phyloP scores from a whole-genome alignment of 2,329 filamentous ascomycete genomes.

The Teratosphaeria epicoccoides region DNA sequence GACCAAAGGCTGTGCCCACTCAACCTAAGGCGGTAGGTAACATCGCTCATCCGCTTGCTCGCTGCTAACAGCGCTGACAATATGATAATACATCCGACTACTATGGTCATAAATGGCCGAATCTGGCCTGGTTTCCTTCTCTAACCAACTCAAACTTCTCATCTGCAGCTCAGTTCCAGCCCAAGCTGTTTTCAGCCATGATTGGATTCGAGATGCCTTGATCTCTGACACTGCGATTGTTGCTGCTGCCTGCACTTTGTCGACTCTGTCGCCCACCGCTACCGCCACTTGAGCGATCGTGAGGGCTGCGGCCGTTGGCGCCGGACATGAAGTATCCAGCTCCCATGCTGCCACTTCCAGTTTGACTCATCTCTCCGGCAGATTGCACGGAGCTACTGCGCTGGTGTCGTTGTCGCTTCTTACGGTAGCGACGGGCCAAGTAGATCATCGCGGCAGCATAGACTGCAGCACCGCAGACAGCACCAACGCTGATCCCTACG shows the following conservation, averaged over 20 bases:
- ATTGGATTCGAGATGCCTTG: slow-evolving; percentile 79
- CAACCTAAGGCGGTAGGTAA: background rate
- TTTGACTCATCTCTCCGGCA: slow-evolving; percentile 39
- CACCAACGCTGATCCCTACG: slow-evolving; percentile 62
- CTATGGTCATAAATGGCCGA: background rate
- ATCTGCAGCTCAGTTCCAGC: slow-evolving; percentile 67
- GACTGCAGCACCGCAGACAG: slow-evolving; percentile 67
- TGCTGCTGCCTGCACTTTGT: slow-evolving; percentile 53
- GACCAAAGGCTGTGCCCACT: background rate
- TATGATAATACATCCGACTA: background rate
- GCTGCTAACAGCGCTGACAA: background rate
- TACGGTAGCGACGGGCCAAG: slow-evolving; percentile 80
- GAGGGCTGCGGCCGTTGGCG: slow-evolving; percentile 36
- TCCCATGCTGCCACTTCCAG: slow-evolving; percentile 32
- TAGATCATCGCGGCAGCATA: slow-evolving; percentile 94
- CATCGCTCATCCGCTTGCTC: background rate
- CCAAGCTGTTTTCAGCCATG: slow-evolving; percentile 86
- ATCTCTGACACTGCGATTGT: slow-evolving; percentile 52
- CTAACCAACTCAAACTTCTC: background rate
- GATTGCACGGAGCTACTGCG: slow-evolving; percentile 67
- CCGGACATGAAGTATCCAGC: slow-evolving; percentile 54
- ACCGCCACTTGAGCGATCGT: slow-evolving; percentile 28
- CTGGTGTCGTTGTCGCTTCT: slow-evolving; percentile 57
- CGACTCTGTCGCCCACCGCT: slow-evolving; percentile 30
- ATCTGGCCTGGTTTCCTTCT: background rate